These are phyloP conservation scores for Candida bentonensis DNA, from an alignment of 805 yeast genomes.

Conservation along the genomic window DNA sequence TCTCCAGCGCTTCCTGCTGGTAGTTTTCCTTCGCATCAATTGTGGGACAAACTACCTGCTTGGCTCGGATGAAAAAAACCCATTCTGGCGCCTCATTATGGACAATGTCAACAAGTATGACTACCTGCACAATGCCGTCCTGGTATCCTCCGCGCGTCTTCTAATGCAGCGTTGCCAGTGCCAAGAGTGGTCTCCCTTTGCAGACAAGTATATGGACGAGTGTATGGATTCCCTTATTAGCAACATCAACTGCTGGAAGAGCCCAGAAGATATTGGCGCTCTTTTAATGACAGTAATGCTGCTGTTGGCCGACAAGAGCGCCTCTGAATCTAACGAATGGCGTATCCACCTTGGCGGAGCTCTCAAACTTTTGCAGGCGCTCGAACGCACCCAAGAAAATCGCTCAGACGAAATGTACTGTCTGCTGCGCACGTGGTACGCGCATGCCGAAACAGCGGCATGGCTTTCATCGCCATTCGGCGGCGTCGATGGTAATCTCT, in stretches of 20 bases:
- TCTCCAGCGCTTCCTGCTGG: slow-evolving; percentile 7
- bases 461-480: slow-evolving; percentile 11
- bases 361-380: slow-evolving; percentile 3
- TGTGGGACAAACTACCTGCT: slow-evolving; percentile 9
- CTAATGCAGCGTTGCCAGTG: slow-evolving; percentile 8
- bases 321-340: slow-evolving; percentile 6
- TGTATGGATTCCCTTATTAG: slow-evolving; percentile 8
- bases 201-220: slow-evolving; percentile 8
- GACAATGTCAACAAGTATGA: slow-evolving; percentile 4
- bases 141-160: slow-evolving; percentile 4
- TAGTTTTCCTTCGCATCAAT: slow-evolving; percentile 7
- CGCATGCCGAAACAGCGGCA: slow-evolving; percentile 9
- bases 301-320: slow-evolving; percentile 7
- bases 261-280: slow-evolving; percentile 5
- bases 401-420: slow-evolving; percentile 3
- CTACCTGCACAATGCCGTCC: slow-evolving; percentile 6
- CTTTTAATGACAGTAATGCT: slow-evolving; percentile 8
- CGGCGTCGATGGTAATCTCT: slow-evolving; percentile 6
- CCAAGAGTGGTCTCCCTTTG: slow-evolving; percentile 9
- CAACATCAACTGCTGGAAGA: slow-evolving; percentile 3
- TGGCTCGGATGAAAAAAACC: slow-evolving; percentile 7
- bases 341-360: slow-evolving; percentile 7
- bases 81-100: slow-evolving; percentile 7
- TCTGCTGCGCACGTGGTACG: slow-evolving; percentile 8
- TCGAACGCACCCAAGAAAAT: not conserved